These are phyloP conservation scores for Sporisorium exsertum DNA, from an alignment of 1,284 basidiomycete genomes.

Conservation along the genomic window DNA sequence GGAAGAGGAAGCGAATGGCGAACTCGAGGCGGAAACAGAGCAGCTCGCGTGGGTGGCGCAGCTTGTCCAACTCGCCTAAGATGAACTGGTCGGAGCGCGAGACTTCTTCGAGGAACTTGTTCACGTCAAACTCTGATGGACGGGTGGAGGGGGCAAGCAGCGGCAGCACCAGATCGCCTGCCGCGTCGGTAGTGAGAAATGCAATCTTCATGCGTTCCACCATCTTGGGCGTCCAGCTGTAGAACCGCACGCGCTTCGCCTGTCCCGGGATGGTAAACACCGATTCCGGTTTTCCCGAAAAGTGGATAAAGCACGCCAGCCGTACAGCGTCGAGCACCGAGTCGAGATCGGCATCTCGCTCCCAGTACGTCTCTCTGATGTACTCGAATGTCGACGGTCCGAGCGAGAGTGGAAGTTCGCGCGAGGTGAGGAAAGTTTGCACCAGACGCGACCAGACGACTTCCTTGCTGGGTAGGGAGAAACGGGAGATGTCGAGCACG, in stretches of 20 bases:
- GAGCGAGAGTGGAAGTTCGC: conserved; percentile 35
- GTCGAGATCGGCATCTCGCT: conserved; percentile 52
- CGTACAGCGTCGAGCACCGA: conserved; percentile 47
- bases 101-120: conserved; percentile 22
- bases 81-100: conserved; percentile 38
- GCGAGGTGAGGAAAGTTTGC: conserved; percentile 43
- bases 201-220: conserved; percentile 35
- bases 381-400: conserved; percentile 55
- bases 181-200: conserved; percentile 22
- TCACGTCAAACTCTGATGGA: conserved; percentile 11
- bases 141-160: conserved; percentile 8
- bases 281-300: conserved; percentile 49
- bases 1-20: conserved; percentile 31
- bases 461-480: conserved; percentile 50
- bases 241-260: conserved; percentile 25
- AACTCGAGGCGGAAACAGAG: conserved; percentile 43
- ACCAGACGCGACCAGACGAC: conserved; percentile 53
- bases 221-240: conserved; percentile 45
- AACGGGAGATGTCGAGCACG: conserved; percentile 48
- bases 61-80: conserved; percentile 19
- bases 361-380: conserved; percentile 56
- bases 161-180: conserved; percentile 21
- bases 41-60: conserved; percentile 28
- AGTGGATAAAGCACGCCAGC: conserved; percentile 52
- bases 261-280: conserved; percentile 45